A percentile compares a stretch with the other conserved stretches of the same genome.
These are phyloP conservation scores for Prunus padus DNA, from an alignment of 306 rosid genomes.

Conservation along the genomic window DNA sequence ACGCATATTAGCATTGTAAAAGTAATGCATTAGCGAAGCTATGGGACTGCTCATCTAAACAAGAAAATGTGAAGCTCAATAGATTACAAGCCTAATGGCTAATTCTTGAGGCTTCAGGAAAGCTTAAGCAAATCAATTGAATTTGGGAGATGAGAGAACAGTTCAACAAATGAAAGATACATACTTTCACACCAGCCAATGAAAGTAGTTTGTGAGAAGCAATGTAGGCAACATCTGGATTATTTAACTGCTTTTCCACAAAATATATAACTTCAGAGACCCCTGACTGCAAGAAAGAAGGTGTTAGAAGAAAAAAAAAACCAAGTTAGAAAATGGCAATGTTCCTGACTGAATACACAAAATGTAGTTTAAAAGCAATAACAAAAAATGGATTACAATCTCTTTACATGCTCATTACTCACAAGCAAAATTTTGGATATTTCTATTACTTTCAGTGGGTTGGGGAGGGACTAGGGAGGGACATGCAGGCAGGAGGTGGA, in stretches of 20 bases:
- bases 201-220: conserved; percentile 85
- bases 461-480: background rate
- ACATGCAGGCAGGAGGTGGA: background rate
- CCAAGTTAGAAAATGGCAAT: background rate
- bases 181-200: conserved; percentile 89
- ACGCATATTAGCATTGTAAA: background rate
- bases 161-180: conserved; percentile 9
- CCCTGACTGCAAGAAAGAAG: conserved; percentile 65
- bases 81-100: background rate
- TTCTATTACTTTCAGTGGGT: background rate
- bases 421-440: background rate
- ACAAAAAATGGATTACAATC: background rate
- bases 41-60: background rate
- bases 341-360: conserved; percentile 10
- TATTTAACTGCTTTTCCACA: conserved; percentile 70
- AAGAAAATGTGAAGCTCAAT: background rate
- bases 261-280: conserved; percentile 80
- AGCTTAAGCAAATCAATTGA: background rate
- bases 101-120: background rate
- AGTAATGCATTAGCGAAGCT: background rate
- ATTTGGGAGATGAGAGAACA: background rate
- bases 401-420: background rate
- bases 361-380: background rate
- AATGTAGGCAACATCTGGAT: conserved; percentile 53
- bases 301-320: background rate